phyloP scores from a whole-genome alignment of 2,329 filamentous ascomycete genomes.

The Monilinia polystroma region DNA sequence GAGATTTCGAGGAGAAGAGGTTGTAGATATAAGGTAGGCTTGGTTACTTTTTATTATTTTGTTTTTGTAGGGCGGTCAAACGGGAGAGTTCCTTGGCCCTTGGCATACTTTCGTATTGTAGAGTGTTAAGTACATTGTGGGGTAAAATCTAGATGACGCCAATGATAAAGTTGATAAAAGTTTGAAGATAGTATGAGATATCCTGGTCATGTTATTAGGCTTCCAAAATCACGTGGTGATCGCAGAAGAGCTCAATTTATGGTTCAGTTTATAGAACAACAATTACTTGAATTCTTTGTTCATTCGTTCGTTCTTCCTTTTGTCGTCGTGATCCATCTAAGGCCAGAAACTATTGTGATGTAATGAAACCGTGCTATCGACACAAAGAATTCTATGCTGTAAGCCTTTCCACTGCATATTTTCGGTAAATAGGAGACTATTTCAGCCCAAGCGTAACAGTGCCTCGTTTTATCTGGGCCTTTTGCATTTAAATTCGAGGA shows the following conservation, averaged over 20 bases:
- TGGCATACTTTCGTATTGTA: constrained; percentile 3
- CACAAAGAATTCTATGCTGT: not conserved
- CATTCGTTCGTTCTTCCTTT: too few relatives aligned
- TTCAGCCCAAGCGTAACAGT: constrained; percentile 15
- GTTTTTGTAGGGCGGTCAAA: constrained; percentile 9
- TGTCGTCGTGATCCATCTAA: too few relatives aligned
- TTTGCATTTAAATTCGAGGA: not conserved
- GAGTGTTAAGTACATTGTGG: not conserved
- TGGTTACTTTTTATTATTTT: not conserved
- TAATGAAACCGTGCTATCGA: not conserved
- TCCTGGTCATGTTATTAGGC: not conserved
- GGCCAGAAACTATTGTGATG: not conserved
- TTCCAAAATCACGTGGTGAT: not conserved
- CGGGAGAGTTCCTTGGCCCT: not conserved
- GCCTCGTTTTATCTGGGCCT: not conserved
- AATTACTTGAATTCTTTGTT: not conserved
- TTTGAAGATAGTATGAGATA: not conserved
- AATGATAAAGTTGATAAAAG: not conserved
- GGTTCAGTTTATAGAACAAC: not conserved
- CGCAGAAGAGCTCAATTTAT: not conserved
- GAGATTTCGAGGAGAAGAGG: not conserved
- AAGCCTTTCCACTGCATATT: constrained; percentile 1
- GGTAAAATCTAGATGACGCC: constrained; percentile 1
- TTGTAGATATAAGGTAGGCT: not conserved
- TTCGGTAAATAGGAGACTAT: constrained; percentile 6